Conservation (phyloP, 73 alveolate species). For the Breviolum minutum region DNA sequence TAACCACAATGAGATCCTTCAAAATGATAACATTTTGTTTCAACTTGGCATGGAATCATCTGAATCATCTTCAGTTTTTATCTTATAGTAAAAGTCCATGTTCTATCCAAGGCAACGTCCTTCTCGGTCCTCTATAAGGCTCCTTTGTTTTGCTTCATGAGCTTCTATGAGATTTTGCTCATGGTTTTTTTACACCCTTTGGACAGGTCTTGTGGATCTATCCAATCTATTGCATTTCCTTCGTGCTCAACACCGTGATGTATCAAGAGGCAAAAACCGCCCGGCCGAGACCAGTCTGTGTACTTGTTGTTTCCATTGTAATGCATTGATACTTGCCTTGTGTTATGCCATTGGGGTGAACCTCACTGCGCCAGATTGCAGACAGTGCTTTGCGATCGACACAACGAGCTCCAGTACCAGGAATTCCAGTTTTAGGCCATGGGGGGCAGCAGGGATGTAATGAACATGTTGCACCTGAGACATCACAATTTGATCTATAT, state of each 20-base stretch:
- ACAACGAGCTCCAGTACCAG: constrained; percentile 43
- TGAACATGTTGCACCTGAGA: too few relatives aligned
- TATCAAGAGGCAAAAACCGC: constrained; percentile 51
- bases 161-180: not conserved
- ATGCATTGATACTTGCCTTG: not conserved
- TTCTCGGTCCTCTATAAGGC: constrained; percentile 78
- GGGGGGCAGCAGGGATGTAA: too few relatives aligned
- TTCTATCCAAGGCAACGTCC: constrained; percentile 32
- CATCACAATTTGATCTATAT: too few relatives aligned
- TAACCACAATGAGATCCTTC: too few relatives aligned
- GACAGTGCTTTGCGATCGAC: constrained; percentile 72
- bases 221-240: constrained; percentile 90
- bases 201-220: constrained; percentile 70
- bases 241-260: constrained; percentile 92
- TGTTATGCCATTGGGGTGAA: not conserved
- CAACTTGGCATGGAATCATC: too few relatives aligned
- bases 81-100: too few relatives aligned
- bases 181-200: not conserved
- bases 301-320: too few relatives aligned
- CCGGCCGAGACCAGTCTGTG: too few relatives aligned
- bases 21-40: too few relatives aligned
- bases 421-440: constrained; percentile 44
- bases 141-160: not conserved
- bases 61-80: too few relatives aligned
- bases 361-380: too few relatives aligned